Conservation (phyloP, 2,329 filamentous ascomycete genomes). For the Claviceps sp. region DNA sequence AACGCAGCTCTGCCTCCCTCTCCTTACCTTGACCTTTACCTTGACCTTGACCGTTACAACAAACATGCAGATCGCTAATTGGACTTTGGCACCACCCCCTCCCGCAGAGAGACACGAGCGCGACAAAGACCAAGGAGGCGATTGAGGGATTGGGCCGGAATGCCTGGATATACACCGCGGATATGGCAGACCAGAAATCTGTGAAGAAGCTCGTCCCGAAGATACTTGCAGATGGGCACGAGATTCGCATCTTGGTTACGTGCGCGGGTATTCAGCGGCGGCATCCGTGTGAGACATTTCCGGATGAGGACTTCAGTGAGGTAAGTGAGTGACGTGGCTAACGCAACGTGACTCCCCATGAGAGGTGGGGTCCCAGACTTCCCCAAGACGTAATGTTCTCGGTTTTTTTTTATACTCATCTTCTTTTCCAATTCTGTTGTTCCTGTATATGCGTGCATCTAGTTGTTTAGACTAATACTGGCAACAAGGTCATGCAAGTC, state of each 20-base stretch:
- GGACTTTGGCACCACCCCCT: no score
- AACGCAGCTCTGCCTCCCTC: background rate
- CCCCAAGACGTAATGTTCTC: background rate
- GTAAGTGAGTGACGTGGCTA: conserved; percentile 18
- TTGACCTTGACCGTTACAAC: no score
- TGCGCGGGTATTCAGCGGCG: conserved; percentile 77
- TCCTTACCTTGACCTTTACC: background rate
- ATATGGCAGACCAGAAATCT: conserved; percentile 48
- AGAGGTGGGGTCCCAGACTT: background rate
- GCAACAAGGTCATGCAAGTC: conserved; percentile 59
- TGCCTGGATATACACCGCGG: conserved; percentile 53
- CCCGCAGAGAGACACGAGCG: conserved; percentile 28
- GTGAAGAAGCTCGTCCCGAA: conserved; percentile 47
- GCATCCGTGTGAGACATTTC: conserved; percentile 63
- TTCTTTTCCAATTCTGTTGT: no score
- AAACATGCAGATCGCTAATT: no score
- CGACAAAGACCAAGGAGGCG: conserved; percentile 41
- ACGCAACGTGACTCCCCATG: no score
- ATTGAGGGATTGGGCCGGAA: conserved; percentile 54
- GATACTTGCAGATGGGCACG: conserved; percentile 47
- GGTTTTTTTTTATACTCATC: background rate
- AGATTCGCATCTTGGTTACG: conserved; percentile 69
- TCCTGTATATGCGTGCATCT: no score
- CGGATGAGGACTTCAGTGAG: conserved; percentile 62
- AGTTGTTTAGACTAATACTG: no score